Base-by-base conservation (phyloP, 1,284 basidiomycete genomes). In the Fistulina hepatica region DNA sequence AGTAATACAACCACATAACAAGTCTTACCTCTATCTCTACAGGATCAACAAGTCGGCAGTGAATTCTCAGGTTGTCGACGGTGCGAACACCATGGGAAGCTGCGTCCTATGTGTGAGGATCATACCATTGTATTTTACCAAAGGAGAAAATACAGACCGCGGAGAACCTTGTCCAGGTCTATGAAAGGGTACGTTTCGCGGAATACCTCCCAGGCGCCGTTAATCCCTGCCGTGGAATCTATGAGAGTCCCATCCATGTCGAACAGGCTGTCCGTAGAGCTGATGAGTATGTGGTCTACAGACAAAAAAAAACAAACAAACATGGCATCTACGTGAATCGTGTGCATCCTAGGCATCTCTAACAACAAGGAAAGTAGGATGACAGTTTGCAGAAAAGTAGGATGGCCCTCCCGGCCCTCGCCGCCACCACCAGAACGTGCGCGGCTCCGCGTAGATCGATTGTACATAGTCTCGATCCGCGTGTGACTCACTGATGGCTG, bases 181-280 rank as follows among this genome's bases (percentile, higher is more conserved):
- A 85, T 67, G 22, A 56, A 56, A 5, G 77, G 73, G 50, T 84
- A 85, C 36, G 62, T 65, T 51, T 75, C 54, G 37, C 65, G 64
- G 55, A 85, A 84, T 3, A 61, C 52, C 37, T 75, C 60, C 83
- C 83, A 85, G 33, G 83, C 81, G 33, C 77, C 81, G n/a, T 71
- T 60, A 24, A 85, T 77, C 32, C 79, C 81, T 22, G 69, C 68
- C 12, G 78, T 81, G 21, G 78, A 81, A 54, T 84, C 76, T 37
- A 85, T 67, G 37, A 85, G 61, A 22, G 82, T 86, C 40, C 81
- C 81, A 53, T 82, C 81, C 81, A 83, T 84, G 54, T 84, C 81
- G 51, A 81, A 81, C 11, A 82, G 61, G 44, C 80, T 81, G 44
- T 9, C 31, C 21, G 22, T 6, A 21, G 37, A 26, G 3, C 28